phyloP scores from a whole-genome alignment of 2,329 filamentous ascomycete genomes.

The Scytalidium lignicola region DNA sequence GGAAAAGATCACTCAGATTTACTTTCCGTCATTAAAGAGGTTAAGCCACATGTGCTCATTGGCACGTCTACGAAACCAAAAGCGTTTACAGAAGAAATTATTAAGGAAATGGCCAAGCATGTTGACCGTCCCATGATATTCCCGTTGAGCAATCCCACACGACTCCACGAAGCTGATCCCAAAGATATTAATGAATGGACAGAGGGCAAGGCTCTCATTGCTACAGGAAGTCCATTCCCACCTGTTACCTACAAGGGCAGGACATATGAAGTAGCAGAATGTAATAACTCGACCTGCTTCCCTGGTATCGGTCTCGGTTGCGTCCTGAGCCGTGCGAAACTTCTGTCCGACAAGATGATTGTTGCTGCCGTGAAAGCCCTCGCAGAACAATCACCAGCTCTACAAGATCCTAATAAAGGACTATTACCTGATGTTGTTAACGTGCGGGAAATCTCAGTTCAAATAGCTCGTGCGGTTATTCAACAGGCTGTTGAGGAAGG shows the following conservation, averaged over 20 bases:
- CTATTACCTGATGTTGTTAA: conserved; percentile 71
- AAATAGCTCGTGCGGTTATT: conserved; percentile 73
- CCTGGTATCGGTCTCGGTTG: conserved; percentile 80
- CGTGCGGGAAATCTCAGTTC: conserved; percentile 70
- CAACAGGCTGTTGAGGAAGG: conserved; percentile 64
- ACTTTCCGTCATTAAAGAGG: conserved; percentile 59
- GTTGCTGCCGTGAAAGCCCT: conserved; percentile 74
- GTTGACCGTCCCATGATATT: conserved; percentile 71
- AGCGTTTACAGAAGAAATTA: conserved; percentile 67
- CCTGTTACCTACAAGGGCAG: conserved; percentile 58
- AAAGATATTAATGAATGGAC: conserved; percentile 76
- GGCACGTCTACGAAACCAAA: conserved; percentile 77
- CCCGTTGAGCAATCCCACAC: conserved; percentile 80
- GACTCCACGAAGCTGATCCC: conserved; percentile 76
- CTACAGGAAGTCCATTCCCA: conserved; percentile 78
- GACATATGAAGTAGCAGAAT: conserved; percentile 62
- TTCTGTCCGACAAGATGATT: conserved; percentile 73
- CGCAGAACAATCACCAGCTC: conserved; percentile 64
- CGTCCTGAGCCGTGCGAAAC: conserved; percentile 62
- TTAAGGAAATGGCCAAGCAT: conserved; percentile 71
- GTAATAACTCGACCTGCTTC: conserved; percentile 84
- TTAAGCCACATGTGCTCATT: conserved; percentile 76
- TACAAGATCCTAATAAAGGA: conserved; percentile 56
- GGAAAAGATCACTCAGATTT: conserved; percentile 52
- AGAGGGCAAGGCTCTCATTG: conserved; percentile 68